Base-by-base conservation (phyloP, 768 basidiomycete genomes). In the Clitopilus passeckerianus region DNA sequence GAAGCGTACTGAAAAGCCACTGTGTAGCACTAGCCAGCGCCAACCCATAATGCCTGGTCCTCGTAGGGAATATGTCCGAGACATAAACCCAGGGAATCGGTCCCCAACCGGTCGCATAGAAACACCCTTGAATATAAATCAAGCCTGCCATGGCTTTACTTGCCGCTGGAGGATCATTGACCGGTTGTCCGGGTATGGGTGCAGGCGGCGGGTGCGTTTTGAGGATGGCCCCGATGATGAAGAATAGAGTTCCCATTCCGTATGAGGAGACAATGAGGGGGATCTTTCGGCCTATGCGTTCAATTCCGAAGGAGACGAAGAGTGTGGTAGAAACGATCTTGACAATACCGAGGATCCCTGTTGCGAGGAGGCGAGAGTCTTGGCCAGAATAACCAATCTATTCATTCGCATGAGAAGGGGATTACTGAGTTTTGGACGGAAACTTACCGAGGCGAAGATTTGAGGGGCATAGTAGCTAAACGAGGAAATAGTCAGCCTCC, bases 71-170 rank as follows among this genome's bases (percentile, higher is more conserved):
- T 65, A 95, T 92, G 68, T 95, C 93, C 5, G 89, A 77, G 41
- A 87, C 88, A 63, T 87, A 89, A 8, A 90, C 82, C 77, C 79
- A 75, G 34, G 74, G 74, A 20, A 80, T 64, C 6, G 79, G 79
- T 16, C 91, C 93, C 86, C 89, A 90, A 27, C 87, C 90, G 81
- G 91, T 87, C 3, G 86, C 89, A 71, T 93, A 94, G 71, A 91
- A 92, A 69, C 86, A 87, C 44, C 92, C 91, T 64, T 90, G 94
- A 56, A 94, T 81, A 68, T 94, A 95, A 23, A 93, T 71, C 83
- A 92, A 82, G 1, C 83, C 89, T 2, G 92, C 91, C 92, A 93
- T 94, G 1, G 80, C 91, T 68, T 87, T 85, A 1, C 87, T 73
- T 73, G 88, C 79, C 0, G 84, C 77, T 0, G 86, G 66, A 0